Percentiles rank a stretch among this genome's conserved stretches.
Conservation (phyloP, 768 basidiomycete species). For the Termitomyces sp. region DNA sequence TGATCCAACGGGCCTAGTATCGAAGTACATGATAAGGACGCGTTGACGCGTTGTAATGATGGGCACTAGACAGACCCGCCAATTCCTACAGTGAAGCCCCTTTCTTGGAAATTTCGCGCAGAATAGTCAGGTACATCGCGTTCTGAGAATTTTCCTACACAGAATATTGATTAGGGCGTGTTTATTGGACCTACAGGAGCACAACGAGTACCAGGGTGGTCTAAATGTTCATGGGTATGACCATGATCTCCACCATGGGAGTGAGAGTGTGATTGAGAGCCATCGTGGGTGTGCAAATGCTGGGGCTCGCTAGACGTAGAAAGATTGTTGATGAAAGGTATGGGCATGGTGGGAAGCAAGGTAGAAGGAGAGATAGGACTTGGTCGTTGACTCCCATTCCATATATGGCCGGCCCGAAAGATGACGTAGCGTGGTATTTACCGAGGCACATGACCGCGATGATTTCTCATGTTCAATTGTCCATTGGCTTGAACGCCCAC, state of each 20-base stretch:
- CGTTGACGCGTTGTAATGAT: background rate
- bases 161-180: background rate
- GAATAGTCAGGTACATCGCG: slow-evolving; percentile 90
- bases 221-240: slow-evolving; percentile 91
- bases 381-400: too few relatives aligned
- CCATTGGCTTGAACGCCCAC: too few relatives aligned
- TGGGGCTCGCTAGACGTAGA: slow-evolving; percentile 25
- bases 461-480: too few relatives aligned
- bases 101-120: slow-evolving; percentile 79
- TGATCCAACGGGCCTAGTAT: slow-evolving; percentile 88
- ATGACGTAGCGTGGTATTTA: too few relatives aligned
- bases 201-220: slow-evolving; percentile 66
- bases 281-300: slow-evolving; percentile 52
- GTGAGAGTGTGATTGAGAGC: slow-evolving; percentile 36
- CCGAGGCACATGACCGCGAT: background rate
- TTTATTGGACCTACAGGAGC: background rate
- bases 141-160: slow-evolving; percentile 83
- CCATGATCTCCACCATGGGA: slow-evolving; percentile 78
- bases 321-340: slow-evolving; percentile 75
- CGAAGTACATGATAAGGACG: background rate
- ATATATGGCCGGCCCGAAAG: too few relatives aligned
- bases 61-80: slow-evolving; percentile 65
- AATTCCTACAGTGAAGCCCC: slow-evolving; percentile 97
- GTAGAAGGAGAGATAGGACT: background rate
- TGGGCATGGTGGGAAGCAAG: slow-evolving; percentile 42